Evolutionary conservation across 148 eudicot species (phyloP).

Genomic region (Silene uniflora): DNA sequence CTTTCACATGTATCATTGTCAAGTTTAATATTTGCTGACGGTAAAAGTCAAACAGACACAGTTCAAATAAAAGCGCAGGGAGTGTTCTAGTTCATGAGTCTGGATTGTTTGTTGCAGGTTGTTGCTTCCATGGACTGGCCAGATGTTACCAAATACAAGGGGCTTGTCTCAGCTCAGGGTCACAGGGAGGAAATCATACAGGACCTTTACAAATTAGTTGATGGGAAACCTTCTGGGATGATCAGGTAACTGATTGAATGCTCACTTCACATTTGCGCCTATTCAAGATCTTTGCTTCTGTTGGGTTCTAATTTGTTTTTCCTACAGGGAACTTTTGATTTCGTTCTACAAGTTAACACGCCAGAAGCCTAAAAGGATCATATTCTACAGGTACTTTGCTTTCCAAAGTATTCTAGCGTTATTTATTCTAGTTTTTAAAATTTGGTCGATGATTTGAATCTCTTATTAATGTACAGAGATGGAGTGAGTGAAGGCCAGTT

Average conservation of each 20-base stretch:
- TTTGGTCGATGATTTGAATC: not conserved
- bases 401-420: too few relatives aligned
- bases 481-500: conserved; percentile 96
- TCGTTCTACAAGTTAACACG: conserved; percentile 35
- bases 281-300: not conserved
- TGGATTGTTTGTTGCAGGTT: conserved; percentile 39
- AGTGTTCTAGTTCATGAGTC: not conserved
- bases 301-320: not conserved
- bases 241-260: conserved; percentile 40
- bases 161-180: conserved; percentile 61
- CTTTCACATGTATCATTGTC: too few relatives aligned
- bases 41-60: too few relatives aligned
- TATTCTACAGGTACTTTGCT: conserved; percentile 58
- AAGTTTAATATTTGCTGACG: too few relatives aligned
- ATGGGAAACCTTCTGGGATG: conserved; percentile 54
- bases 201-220: conserved; percentile 45
- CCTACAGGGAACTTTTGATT: conserved; percentile 53
- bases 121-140: conserved; percentile 98
- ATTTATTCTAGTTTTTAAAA: not conserved
- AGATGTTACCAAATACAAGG: conserved; percentile 63
- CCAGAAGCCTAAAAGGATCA: conserved; percentile 52
- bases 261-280: not conserved
- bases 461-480: conserved; percentile 45
- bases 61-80: too few relatives aligned
- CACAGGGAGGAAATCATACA: conserved; percentile 63